phyloP scores from a whole-genome alignment of 129 eudicot genomes.

The Rutidosis leptorrhynchoides region DNA sequence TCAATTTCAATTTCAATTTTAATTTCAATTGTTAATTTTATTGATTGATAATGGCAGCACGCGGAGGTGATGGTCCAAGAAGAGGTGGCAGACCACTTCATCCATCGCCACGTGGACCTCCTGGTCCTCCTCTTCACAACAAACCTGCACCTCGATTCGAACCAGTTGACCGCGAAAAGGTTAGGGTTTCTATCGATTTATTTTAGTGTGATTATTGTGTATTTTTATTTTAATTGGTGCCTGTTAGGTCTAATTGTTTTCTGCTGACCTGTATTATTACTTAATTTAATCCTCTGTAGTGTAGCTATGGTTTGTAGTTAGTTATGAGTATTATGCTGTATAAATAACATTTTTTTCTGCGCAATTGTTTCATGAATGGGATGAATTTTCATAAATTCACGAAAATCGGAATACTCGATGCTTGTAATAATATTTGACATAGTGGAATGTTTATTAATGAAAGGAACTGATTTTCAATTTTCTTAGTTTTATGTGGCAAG shows the following conservation, averaged over 20 bases:
- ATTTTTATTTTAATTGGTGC: background rate
- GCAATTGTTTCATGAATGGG: background rate
- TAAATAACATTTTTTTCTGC: background rate
- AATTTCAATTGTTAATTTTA: no score
- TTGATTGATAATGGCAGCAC: slow-evolving; percentile 43
- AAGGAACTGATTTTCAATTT: background rate
- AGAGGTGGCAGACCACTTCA: slow-evolving; percentile 49
- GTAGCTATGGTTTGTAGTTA: slow-evolving; percentile 28
- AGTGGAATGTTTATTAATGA: background rate
- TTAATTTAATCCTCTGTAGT: background rate
- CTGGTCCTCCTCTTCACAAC: slow-evolving; percentile 50
- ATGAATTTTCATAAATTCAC: no score
- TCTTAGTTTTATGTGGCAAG: background rate
- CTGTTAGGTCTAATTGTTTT: background rate
- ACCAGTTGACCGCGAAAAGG: slow-evolving; percentile 96
- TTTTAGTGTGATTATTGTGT: background rate
- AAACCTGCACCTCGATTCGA: slow-evolving; percentile 48
- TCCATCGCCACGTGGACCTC: slow-evolving; percentile 54
- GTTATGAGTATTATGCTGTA: background rate
- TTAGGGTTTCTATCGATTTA: slow-evolving; percentile 9
- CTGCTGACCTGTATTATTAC: background rate
- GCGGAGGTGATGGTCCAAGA: slow-evolving; percentile 56
- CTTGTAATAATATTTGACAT: background rate
- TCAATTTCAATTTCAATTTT: slow-evolving; percentile 8
- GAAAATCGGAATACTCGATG: background rate